Percentiles rank a stretch among this genome's conserved stretches.
These are phyloP conservation scores for Colletotrichum chlorophyti DNA, from an alignment of 2,329 filamentous ascomycete genomes.

Conservation along the genomic window DNA sequence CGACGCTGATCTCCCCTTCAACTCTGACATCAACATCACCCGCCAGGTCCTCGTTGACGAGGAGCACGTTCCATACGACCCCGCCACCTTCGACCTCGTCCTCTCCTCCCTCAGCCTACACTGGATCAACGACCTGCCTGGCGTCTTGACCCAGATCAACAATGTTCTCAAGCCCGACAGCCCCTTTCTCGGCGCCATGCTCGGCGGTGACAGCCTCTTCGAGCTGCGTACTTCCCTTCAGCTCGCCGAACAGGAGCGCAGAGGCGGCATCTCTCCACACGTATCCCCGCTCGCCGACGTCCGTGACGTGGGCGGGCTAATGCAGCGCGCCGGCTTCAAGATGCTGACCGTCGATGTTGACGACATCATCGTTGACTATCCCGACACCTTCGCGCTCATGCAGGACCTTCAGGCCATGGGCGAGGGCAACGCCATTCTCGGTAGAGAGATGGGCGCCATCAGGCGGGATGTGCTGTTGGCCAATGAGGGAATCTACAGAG, in stretches of 20 bases:
- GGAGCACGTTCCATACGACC: constrained; percentile 79
- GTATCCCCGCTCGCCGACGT: constrained; percentile 93
- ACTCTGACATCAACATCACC: constrained; percentile 73
- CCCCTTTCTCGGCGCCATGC: constrained; percentile 95
- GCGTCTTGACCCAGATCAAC: constrained; percentile 84
- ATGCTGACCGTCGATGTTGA: constrained; percentile 97
- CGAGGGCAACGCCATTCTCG: constrained; percentile 86
- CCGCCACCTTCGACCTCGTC: constrained; percentile 85
- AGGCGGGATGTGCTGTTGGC: constrained; percentile 85
- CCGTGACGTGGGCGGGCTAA: constrained; percentile 84
- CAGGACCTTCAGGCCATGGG: constrained; percentile 95
- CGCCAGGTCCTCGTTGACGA: constrained; percentile 78
- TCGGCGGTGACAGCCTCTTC: constrained; percentile 91
- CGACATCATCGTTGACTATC: constrained; percentile 95
- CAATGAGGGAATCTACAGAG: constrained; percentile 85
- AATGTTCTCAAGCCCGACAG: constrained; percentile 85
- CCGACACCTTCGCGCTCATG: constrained; percentile 89
- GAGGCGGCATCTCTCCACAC: constrained; percentile 90
- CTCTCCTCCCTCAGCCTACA: constrained; percentile 89
- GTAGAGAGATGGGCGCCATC: constrained; percentile 82
- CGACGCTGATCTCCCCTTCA: constrained; percentile 78
- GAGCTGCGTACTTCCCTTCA: constrained; percentile 94
- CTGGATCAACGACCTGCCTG: constrained; percentile 97
- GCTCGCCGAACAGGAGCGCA: constrained; percentile 86
- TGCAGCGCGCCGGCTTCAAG: constrained; percentile 90